Percentiles rank a stretch among this genome's conserved stretches.
Conservation (phyloP, 495 filamentous ascomycete genomes). For the Darksidea phi region DNA sequence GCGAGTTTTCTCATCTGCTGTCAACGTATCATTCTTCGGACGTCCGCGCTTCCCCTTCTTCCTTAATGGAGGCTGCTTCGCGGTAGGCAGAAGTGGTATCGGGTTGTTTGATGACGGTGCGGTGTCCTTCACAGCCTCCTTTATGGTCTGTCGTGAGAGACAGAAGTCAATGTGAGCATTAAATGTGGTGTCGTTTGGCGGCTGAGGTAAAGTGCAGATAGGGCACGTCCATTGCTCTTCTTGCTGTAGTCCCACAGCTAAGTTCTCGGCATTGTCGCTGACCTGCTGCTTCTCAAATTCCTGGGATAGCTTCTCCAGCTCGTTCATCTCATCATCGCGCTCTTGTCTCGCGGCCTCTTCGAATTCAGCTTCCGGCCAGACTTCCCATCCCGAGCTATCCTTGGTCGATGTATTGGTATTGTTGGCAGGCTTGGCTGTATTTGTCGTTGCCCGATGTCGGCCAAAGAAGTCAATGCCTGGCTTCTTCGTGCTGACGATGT, state of each 20-base stretch:
- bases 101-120: conserved; percentile 4
- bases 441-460: conserved; percentile 17
- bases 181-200: conserved; percentile 72
- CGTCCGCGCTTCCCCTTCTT: conserved; percentile 15
- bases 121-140: conserved; percentile 53
- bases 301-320: conserved; percentile 63
- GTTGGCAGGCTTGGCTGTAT: neutral
- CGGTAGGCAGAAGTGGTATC: neutral
- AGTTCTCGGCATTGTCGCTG: neutral
- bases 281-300: conserved; percentile 40
- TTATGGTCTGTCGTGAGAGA: conserved; percentile 80
- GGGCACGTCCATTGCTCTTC: conserved; percentile 75
- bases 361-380: conserved; percentile 68
- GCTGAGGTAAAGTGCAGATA: conserved; percentile 72
- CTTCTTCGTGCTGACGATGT: conserved; percentile 82
- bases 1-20: conserved; percentile 4
- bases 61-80: neutral
- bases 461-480: conserved; percentile 81
- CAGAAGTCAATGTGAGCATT: conserved; percentile 96
- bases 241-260: conserved; percentile 9
- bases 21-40: conserved; percentile 8
- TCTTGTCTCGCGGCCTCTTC: conserved; percentile 65
- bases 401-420: neutral
- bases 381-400: conserved; percentile 58
- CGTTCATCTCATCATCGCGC: conserved; percentile 62